These are phyloP conservation scores for Fragilariopsis cylindrus DNA, from an alignment of 108 stramenopile species.

Conservation along the genomic window DNA sequence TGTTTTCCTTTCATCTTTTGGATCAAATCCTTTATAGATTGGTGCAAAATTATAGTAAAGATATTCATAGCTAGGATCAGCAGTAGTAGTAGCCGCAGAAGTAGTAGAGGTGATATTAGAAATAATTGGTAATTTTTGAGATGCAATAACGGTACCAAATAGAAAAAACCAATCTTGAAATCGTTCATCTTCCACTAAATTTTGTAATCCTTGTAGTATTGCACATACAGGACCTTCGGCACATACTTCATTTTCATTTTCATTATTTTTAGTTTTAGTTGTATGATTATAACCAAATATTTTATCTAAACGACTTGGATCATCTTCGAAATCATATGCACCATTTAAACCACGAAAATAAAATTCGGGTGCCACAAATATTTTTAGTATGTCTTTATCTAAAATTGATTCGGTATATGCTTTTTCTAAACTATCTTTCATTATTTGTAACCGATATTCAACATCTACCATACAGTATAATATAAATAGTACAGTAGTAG, in stretches of 20 bases:
- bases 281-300: slow-evolving; percentile 9
- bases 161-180: slow-evolving; percentile 75
- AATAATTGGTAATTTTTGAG: slow-evolving; percentile 36
- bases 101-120: not conserved
- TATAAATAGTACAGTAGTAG: too few species aligned
- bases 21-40: slow-evolving; percentile 66
- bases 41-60: slow-evolving; percentile 81
- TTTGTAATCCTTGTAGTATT: slow-evolving; percentile 57
- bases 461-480: slow-evolving; percentile 48
- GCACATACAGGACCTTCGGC: slow-evolving; percentile 50
- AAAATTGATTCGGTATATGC: slow-evolving; percentile 47
- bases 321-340: slow-evolving; percentile 56
- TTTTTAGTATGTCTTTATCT: slow-evolving; percentile 38
- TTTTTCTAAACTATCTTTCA: slow-evolving; percentile 61
- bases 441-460: slow-evolving; percentile 45
- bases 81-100: not conserved
- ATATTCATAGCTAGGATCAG: slow-evolving; percentile 43
- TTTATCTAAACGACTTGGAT: slow-evolving; percentile 4
- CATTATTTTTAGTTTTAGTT: not conserved
- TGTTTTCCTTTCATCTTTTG: slow-evolving; percentile 7
- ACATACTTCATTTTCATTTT: slow-evolving; percentile 36
- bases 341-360: slow-evolving; percentile 63
- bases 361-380: slow-evolving; percentile 81
- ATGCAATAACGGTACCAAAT: slow-evolving; percentile 67
- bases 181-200: slow-evolving; percentile 53